Percentiles rank a stretch among this genome's conserved stretches.
These are phyloP conservation scores for Colletotrichum lentis DNA, from an alignment of 2,329 filamentous ascomycete genomes.

Conservation along the genomic window DNA sequence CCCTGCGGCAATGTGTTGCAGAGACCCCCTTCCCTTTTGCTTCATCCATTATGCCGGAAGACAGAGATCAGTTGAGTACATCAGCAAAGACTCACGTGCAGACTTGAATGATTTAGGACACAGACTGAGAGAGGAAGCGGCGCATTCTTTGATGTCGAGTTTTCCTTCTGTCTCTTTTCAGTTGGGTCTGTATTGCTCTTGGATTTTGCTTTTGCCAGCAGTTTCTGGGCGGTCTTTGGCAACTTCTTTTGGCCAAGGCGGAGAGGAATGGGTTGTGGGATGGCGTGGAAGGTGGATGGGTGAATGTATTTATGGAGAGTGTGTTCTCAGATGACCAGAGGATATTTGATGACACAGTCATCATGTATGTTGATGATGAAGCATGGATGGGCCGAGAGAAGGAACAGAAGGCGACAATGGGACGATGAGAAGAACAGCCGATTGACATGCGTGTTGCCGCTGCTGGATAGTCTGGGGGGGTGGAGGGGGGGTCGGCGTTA, in stretches of 20 bases:
- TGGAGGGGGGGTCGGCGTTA: constrained; percentile 8
- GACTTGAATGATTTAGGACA: constrained; percentile 3
- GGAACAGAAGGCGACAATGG: background rate
- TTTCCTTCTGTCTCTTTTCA: constrained; percentile 15
- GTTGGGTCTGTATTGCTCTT: constrained; percentile 21
- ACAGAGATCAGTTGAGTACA: constrained; percentile 8
- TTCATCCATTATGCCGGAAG: constrained; percentile 28
- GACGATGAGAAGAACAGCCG: constrained; percentile 20
- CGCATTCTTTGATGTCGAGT: constrained; percentile 16
- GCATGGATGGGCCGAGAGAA: background rate
- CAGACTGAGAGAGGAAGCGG: constrained; percentile 2
- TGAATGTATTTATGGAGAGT: background rate
- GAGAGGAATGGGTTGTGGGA: background rate
- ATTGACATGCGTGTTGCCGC: constrained; percentile 7
- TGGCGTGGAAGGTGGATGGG: background rate
- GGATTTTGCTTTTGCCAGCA: constrained; percentile 18
- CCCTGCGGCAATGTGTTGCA: constrained; percentile 4
- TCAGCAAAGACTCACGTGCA: constrained; percentile 24
- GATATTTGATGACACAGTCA: constrained; percentile 1
- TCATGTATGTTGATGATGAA: background rate
- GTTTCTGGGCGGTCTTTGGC: constrained; percentile 15
- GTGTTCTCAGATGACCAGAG: background rate
- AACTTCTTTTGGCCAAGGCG: background rate
- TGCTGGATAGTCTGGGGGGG: constrained; percentile 29
- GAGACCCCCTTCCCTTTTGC: constrained; percentile 19